phyloP scores from a whole-genome alignment of 352 stramenopile genomes.

The Pythium phragmitis region DNA sequence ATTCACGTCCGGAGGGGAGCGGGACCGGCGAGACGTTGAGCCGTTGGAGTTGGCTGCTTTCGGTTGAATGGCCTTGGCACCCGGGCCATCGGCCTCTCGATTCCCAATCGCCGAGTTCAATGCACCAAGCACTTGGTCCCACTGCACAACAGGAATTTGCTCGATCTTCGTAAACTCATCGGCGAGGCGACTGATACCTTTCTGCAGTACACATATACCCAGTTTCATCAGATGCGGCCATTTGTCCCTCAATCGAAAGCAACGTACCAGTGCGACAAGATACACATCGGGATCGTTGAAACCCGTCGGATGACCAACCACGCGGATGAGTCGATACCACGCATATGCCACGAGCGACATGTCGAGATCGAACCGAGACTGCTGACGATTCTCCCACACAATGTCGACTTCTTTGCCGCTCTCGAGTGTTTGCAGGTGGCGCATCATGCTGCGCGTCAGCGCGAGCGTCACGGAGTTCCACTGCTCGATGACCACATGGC shows the following conservation, averaged over 20 bases:
- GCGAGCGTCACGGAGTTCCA: constrained; percentile 79
- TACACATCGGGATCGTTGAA: constrained; percentile 86
- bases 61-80: constrained; percentile 9
- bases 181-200: constrained; percentile 74
- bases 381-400: constrained; percentile 64
- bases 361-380: constrained; percentile 76
- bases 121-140: constrained; percentile 67
- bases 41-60: constrained; percentile 12
- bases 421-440: constrained; percentile 55
- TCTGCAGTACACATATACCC: constrained; percentile 31
- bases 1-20: constrained; percentile 82
- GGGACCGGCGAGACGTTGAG: constrained; percentile 31
- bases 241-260: not conserved
- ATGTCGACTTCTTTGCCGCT: constrained; percentile 69
- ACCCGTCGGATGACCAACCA: constrained; percentile 79
- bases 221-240: not conserved
- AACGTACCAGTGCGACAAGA: constrained; percentile 64
- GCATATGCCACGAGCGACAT: constrained; percentile 74
- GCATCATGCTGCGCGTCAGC: constrained; percentile 74
- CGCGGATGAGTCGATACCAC: constrained; percentile 80
- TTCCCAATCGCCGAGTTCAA: constrained; percentile 45
- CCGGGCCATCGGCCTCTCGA: constrained; percentile 29
- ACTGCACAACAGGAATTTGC: constrained; percentile 67
- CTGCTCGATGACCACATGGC: constrained; percentile 84
- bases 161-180: constrained; percentile 75